phyloP scores from a whole-genome alignment of 441 rosid species.

The Populus hybrid region DNA sequence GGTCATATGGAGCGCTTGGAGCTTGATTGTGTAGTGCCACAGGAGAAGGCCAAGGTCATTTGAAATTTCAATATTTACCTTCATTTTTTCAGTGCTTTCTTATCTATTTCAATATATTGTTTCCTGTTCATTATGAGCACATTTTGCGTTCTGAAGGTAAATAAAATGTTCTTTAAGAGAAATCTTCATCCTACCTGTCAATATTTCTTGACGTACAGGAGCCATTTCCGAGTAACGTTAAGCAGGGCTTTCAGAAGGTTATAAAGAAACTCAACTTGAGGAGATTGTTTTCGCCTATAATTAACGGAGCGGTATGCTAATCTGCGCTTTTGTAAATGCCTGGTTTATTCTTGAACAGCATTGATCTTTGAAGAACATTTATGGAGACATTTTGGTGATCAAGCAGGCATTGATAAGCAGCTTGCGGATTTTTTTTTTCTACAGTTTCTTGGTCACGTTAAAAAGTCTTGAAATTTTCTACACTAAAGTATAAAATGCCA shows the following conservation, averaged over 20 bases:
- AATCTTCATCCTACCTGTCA: neutral
- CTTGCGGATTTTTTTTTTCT: neutral
- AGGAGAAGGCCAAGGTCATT: constrained; percentile 22
- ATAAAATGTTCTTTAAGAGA: neutral
- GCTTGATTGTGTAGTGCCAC: constrained; percentile 11
- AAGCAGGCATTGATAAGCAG: neutral
- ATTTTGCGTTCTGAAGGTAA: neutral
- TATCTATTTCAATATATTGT: neutral
- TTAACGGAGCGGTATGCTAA: constrained; percentile 33
- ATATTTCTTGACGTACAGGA: neutral
- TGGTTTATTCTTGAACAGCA: neutral
- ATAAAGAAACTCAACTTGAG: constrained; percentile 21
- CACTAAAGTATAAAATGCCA: neutral
- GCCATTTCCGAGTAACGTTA: neutral
- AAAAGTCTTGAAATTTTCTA: neutral
- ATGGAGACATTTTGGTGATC: neutral
- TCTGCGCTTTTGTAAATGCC: neutral
- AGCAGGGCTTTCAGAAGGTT: neutral
- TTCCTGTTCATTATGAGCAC: too few species aligned
- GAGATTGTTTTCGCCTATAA: constrained; percentile 39
- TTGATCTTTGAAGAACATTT: neutral
- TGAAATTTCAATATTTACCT: neutral
- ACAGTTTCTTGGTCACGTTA: neutral
- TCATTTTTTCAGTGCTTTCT: neutral
- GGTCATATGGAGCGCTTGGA: constrained; percentile 16